phyloP scores from a whole-genome alignment of 2,329 filamentous ascomycete genomes.

The Alternaria metachromatica region DNA sequence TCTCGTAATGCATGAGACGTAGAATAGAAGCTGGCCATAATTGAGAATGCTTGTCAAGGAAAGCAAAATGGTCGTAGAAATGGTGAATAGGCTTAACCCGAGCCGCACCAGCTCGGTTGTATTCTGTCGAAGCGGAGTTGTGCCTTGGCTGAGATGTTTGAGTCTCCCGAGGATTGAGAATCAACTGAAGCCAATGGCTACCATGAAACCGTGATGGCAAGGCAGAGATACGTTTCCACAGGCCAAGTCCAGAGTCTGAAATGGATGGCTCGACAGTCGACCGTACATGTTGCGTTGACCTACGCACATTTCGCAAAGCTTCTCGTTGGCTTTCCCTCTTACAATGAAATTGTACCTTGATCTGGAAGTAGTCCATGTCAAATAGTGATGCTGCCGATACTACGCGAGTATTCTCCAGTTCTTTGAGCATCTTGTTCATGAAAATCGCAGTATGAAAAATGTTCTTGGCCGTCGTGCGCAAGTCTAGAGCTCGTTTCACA shows the following conservation, averaged over 20 bases:
- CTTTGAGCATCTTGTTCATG: background rate
- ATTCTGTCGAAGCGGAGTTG: background rate
- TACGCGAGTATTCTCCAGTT: background rate
- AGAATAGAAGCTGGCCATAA: background rate
- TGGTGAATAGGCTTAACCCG: background rate
- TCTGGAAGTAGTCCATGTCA: background rate
- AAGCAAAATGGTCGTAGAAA: background rate
- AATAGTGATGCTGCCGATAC: background rate
- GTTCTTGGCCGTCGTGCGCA: background rate
- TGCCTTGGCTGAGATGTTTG: background rate
- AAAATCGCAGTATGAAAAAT: background rate
- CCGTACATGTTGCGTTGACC: background rate
- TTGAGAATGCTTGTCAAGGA: background rate
- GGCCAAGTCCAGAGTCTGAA: background rate
- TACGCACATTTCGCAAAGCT: background rate
- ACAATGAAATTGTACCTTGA: background rate
- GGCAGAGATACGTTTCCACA: background rate
- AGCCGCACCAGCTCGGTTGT: background rate
- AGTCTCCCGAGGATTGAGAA: background rate
- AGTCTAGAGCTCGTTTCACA: background rate
- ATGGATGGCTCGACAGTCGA: background rate
- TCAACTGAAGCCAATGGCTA: background rate
- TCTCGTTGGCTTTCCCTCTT: background rate
- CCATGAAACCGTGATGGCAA: background rate
- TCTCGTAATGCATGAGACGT: background rate